phyloP scores from a whole-genome alignment of 495 filamentous ascomycete genomes.

The Oidiodendron maius region DNA sequence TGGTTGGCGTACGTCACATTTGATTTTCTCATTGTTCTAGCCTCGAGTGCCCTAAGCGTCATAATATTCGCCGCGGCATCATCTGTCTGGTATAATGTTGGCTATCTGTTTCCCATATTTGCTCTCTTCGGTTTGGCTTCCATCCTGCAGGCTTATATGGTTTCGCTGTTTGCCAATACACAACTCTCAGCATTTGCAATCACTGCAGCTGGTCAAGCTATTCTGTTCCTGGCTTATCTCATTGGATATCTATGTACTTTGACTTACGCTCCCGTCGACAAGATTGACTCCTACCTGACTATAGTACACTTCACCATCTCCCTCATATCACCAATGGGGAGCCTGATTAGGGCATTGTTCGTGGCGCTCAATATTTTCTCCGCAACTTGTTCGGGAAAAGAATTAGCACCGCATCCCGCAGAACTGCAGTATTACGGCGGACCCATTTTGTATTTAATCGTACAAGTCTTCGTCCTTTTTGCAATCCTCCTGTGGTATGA shows the following conservation, averaged over 20 bases:
- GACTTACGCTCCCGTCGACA: conserved; percentile 57
- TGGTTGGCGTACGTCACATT: conserved; percentile 76
- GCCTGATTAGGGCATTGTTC: conserved; percentile 62
- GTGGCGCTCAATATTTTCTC: conserved; percentile 74
- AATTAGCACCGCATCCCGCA: conserved; percentile 60
- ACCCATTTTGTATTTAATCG: conserved; percentile 69
- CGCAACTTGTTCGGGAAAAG: conserved; percentile 56
- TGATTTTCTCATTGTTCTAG: conserved; percentile 65
- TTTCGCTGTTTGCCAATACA: conserved; percentile 62
- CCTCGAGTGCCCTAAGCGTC: conserved; percentile 50
- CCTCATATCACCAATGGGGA: conserved; percentile 62
- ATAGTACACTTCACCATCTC: conserved; percentile 65
- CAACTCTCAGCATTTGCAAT: conserved; percentile 72
- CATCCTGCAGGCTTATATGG: conserved; percentile 62
- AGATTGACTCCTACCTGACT: conserved; percentile 51
- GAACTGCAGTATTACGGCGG: conserved; percentile 69
- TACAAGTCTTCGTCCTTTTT: conserved; percentile 63
- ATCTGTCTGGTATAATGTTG: conserved; percentile 64
- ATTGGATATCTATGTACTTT: conserved; percentile 63
- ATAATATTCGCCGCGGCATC: conserved; percentile 57
- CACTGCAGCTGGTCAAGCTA: conserved; percentile 64
- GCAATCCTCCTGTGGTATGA: conserved; percentile 65
- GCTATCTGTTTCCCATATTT: conserved; percentile 71
- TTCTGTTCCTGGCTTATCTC: conserved; percentile 74
- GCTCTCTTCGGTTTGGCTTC: conserved; percentile 70